A percentile compares a stretch with the other conserved stretches of the same genome.
phyloP scores from a whole-genome alignment of 2,329 filamentous ascomycete genomes.

The Basipetospora chlamydospora region DNA sequence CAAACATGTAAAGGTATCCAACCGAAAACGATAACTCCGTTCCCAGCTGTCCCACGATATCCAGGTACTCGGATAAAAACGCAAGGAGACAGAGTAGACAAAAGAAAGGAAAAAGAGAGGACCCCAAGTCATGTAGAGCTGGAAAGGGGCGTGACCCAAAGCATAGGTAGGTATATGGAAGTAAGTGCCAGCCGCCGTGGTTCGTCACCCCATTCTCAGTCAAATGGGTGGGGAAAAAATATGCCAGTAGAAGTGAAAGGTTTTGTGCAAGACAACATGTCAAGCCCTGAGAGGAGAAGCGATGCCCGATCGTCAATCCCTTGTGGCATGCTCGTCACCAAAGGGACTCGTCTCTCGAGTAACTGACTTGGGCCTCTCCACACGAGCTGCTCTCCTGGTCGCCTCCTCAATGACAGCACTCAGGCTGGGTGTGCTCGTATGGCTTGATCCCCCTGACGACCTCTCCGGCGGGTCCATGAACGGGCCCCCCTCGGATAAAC shows the following conservation, averaged over 20 bases:
- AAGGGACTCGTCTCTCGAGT: slow-evolving; percentile 33
- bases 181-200: too few relatives aligned
- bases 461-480: slow-evolving; percentile 40
- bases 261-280: background rate
- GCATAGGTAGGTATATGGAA: too few relatives aligned
- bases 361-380: slow-evolving; percentile 13
- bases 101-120: background rate
- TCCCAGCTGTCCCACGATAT: slow-evolving; percentile 4
- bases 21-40: slow-evolving; percentile 2
- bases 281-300: background rate
- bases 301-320: slow-evolving; percentile 20
- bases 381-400: slow-evolving; percentile 23
- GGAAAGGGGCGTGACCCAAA: too few relatives aligned
- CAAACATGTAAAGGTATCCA: background rate
- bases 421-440: slow-evolving; percentile 28
- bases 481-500: slow-evolving; percentile 33
- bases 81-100: background rate
- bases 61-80: slow-evolving; percentile 2
- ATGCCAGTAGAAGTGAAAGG: slow-evolving; percentile 3
- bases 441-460: slow-evolving; percentile 12
- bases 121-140: too few relatives aligned
- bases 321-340: slow-evolving; percentile 42
- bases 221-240: too few relatives aligned
- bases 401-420: slow-evolving; percentile 43
- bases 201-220: too few relatives aligned